A percentile compares a stretch with the other conserved stretches of the same genome.
Conservation (phyloP, 208 protist species). For the Leptomonas seymouri region DNA sequence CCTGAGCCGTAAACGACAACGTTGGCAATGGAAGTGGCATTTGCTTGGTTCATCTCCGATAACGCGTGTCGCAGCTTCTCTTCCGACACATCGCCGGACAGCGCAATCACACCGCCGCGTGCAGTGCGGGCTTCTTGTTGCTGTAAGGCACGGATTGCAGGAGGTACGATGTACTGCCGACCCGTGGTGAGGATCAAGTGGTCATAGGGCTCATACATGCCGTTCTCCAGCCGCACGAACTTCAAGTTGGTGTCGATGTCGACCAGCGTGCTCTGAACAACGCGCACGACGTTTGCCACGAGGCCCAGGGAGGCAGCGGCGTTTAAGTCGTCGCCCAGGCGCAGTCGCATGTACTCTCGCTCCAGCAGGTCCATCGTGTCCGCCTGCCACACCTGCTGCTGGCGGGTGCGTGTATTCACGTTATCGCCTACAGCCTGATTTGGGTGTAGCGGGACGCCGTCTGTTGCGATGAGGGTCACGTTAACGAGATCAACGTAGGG, state of each 20-base stretch:
- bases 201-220: constrained; percentile 90
- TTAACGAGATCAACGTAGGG: constrained; percentile 89
- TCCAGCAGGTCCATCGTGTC: constrained; percentile 83
- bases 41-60: constrained; percentile 57
- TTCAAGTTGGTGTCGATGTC: constrained; percentile 87
- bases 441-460: constrained; percentile 81
- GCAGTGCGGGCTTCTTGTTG: constrained; percentile 55
- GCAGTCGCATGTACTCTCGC: constrained; percentile 76
- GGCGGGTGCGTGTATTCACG: constrained; percentile 7
- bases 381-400: constrained; percentile 50
- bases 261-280: constrained; percentile 76
- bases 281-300: constrained; percentile 48
- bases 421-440: constrained; percentile 42
- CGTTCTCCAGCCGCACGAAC: constrained; percentile 85
- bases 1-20: constrained; percentile 88
- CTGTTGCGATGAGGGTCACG: constrained; percentile 85
- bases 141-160: constrained; percentile 57
- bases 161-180: constrained; percentile 83
- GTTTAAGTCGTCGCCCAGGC: constrained; percentile 25
- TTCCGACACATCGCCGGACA: constrained; percentile 60
- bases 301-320: constrained; percentile 14
- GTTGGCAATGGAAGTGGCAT: constrained; percentile 68
- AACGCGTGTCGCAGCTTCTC: constrained; percentile 65
- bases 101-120: constrained; percentile 58
- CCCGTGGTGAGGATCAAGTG: constrained; percentile 88